These are phyloP conservation scores for Amphirosellinia nigrospora DNA, from an alignment of 495 filamentous ascomycete species.

Conservation along the genomic window DNA sequence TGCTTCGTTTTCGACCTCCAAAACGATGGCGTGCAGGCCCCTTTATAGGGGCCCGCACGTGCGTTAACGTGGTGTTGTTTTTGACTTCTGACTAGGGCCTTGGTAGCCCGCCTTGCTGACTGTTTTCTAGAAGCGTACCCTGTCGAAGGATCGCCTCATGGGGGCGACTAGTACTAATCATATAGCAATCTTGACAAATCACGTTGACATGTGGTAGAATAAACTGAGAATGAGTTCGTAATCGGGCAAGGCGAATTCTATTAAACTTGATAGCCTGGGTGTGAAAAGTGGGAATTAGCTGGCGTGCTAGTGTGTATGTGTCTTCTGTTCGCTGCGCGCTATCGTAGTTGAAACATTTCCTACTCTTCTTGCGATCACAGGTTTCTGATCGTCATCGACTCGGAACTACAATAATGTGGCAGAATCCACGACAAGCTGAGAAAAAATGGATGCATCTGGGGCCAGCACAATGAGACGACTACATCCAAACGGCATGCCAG, in stretches of 20 bases:
- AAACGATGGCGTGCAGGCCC: background rate
- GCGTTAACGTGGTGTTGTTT: constrained; percentile 5
- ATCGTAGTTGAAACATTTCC: background rate
- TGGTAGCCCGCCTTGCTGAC: constrained; percentile 23
- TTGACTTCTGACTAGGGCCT: constrained; percentile 16
- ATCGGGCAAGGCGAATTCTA: constrained; percentile 8
- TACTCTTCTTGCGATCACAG: background rate
- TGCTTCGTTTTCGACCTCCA: background rate
- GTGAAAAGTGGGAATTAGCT: constrained; percentile 11
- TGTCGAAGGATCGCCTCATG: constrained; percentile 25
- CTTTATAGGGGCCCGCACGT: background rate
- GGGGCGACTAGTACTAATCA: constrained; percentile 24
- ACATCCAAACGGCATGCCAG: constrained; percentile 6
- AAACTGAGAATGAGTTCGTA: constrained; percentile 7
- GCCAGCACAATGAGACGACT: constrained; percentile 17
- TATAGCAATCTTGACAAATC: constrained; percentile 27
- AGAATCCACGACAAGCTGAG: background rate
- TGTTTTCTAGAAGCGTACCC: constrained; percentile 24
- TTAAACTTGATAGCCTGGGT: constrained; percentile 19
- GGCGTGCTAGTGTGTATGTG: background rate
- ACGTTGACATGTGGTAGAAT: constrained; percentile 2
- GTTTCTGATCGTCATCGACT: background rate
- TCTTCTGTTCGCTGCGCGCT: constrained; percentile 6
- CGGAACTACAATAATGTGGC: background rate
- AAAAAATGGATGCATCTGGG: background rate